Evolutionary conservation across 768 basidiomycete genomes (phyloP), one percentile per base, ranked within the genome.

Genomic region (Cantharellus anzutake): DNA sequence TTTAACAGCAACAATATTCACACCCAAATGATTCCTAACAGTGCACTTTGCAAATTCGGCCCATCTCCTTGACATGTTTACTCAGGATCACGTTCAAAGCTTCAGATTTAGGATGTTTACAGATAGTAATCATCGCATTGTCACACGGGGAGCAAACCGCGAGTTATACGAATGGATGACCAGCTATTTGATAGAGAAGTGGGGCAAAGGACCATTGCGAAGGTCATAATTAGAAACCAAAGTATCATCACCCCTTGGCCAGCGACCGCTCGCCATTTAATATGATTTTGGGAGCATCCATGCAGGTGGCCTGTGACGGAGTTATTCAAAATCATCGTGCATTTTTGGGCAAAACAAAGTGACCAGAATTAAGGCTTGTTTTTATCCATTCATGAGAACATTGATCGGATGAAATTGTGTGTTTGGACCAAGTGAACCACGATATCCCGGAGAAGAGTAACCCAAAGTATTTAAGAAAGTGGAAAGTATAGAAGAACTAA

Each of bases 11-110:
- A 3, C n/a, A 16, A 34, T 40, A 20, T 7, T 3, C 14, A 38
- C n/a, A 41, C 50, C 3, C 42, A 48, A 29, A 16, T 44, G 2
- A 4, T n/a, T 20, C 29, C 2, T 14, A 37, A 39, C 56, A 66
- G 92, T 99, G 51, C 96, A 99, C 71, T 92, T 80, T 66, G 80
- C 86, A 42, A 93, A 99, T 71, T 82, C 86, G 59, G 91, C 91
- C 7, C 86, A 86, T 64, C 67, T 99, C 66, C 71, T 99, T 41
- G 94, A 98, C 70, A 92, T 96, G 82, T 78, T 99, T 65, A 97
- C 92, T 0, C 73, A 74, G 65, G 82, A 75, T 35, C 73, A 81
- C 60, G 78, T 97, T 51, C 75, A 83, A 66, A 77, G 67, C 3
- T 76, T 70, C 68, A 67, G 84, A 66, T 96, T 97, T 72, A 79